Evolutionary conservation across 495 filamentous ascomycete genomes (phyloP), one percentile per base, ranked within the genome.

Genomic region (Penicillium cinerascens): DNA sequence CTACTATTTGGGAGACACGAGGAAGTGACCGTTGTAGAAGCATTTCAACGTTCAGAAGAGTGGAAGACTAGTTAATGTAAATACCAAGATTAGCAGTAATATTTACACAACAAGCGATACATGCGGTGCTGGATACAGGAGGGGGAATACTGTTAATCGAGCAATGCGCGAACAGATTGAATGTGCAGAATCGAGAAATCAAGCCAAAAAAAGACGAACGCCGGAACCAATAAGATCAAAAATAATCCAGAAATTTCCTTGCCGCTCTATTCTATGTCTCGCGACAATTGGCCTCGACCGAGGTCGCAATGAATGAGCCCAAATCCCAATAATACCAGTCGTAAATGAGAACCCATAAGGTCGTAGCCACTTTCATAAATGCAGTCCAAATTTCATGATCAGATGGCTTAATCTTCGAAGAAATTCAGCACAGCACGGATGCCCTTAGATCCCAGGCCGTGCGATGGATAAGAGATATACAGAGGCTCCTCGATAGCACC

Each of bases 381-480:
- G 13, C 26, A 1, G 17, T 33, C 13, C 6, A 33, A 33, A 11
- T 33, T 13, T 13, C 10, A 33, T 48, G 18, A 39, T 17, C 33
- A 54, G 26, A 21, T 35, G 26, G 26, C 39, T 63, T 71, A 78
- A 63, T 89, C 87, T 74, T 91, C 87, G 62, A 92, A 92, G 68
- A 93, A 92, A 52, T 85, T 85, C 67, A 93, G 75, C 49, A 93
- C 72, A 3, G 89, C 90, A 58, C 85, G 78, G 33, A 85, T 84
- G 15, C 88, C 89, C 49, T 79, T 82, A 3, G 88, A 84, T 0
- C 88, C 89, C 18, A 93, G 71, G 1, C 89, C 88, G 68, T 89
- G 84, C 23, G 85, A 81, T 10, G 88, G 89, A 67, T 93, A 92
- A 56, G 85, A 84, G 55, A 95, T 87, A 63, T 87, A 95, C 21